Evolutionary conservation across 495 filamentous ascomycete genomes (phyloP).

Genomic region (Aspergillus coremiiformis): DNA sequence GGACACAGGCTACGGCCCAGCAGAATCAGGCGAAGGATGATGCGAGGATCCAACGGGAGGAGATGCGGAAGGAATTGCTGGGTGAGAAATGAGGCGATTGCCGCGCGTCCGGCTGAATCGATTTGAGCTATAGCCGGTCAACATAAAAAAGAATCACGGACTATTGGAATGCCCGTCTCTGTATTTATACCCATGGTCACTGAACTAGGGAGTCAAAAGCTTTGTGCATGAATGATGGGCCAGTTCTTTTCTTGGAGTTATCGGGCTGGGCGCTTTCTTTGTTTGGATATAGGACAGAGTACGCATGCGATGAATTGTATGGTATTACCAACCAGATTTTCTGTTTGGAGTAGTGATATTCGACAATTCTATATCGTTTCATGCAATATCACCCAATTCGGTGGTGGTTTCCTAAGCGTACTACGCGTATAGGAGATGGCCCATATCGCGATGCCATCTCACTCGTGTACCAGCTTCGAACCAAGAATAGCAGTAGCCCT

Average conservation of each 20-base stretch:
- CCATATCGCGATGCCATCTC: no score
- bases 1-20: constrained; percentile 32
- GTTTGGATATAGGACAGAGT: not conserved
- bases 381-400: no score
- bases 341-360: no score
- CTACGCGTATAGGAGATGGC: no score
- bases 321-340: not conserved
- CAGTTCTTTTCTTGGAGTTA: not conserved
- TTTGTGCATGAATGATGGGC: not conserved
- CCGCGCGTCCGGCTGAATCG: not conserved
- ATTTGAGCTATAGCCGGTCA: not conserved
- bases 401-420: no score
- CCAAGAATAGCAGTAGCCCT: no score
- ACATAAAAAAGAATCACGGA: not conserved
- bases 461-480: no score
- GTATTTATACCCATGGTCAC: constrained; percentile 6
- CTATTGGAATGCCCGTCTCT: no score
- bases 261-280: not conserved
- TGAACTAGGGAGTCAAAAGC: not conserved
- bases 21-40: constrained; percentile 46
- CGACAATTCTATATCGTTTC: no score
- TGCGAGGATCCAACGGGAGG: constrained; percentile 44
- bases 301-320: not conserved
- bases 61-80: constrained; percentile 47
- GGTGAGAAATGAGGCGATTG: constrained; percentile 26